These are phyloP conservation scores for Scolecobasidium constrictum DNA, from an alignment of 2,329 filamentous ascomycete genomes.

Conservation along the genomic window DNA sequence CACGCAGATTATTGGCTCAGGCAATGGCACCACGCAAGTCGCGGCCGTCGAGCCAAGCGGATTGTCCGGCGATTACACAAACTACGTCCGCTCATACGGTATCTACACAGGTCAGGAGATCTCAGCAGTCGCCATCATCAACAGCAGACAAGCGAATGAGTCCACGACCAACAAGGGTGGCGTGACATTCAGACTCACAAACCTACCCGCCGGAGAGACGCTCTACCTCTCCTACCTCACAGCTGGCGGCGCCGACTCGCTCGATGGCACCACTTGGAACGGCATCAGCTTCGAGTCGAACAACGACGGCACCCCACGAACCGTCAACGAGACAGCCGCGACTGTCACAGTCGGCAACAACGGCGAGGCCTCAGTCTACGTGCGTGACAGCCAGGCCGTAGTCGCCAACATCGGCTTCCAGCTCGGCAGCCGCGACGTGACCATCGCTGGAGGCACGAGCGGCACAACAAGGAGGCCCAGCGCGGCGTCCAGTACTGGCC, in stretches of 20 bases:
- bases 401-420: slow-evolving; percentile 33
- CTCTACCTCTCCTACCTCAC: slow-evolving; percentile 38
- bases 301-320: slow-evolving; percentile 28
- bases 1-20: slow-evolving; percentile 37
- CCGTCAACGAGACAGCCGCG: slow-evolving; percentile 22
- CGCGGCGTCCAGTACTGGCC: not conserved
- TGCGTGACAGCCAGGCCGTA: slow-evolving; percentile 36
- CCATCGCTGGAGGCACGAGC: not conserved
- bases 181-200: slow-evolving; percentile 30
- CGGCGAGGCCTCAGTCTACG: slow-evolving; percentile 21
- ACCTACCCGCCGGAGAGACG: slow-evolving; percentile 29
- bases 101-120: slow-evolving; percentile 34
- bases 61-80: slow-evolving; percentile 26
- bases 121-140: slow-evolving; percentile 35
- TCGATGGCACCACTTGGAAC: slow-evolving; percentile 34
- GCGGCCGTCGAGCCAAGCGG: slow-evolving; percentile 21
- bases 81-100: slow-evolving; percentile 32
- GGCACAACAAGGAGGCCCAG: not conserved
- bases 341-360: slow-evolving; percentile 18
- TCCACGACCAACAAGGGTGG: slow-evolving; percentile 26
- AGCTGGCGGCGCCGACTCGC: slow-evolving; percentile 33
- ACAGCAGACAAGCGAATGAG: slow-evolving; percentile 32
- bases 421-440: slow-evolving; percentile 17
- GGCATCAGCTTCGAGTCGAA: slow-evolving; percentile 35
- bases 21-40: slow-evolving; percentile 35